Evolutionary conservation across 1,284 basidiomycete species (phyloP).

Genomic region (Trichosporon ovoides): DNA sequence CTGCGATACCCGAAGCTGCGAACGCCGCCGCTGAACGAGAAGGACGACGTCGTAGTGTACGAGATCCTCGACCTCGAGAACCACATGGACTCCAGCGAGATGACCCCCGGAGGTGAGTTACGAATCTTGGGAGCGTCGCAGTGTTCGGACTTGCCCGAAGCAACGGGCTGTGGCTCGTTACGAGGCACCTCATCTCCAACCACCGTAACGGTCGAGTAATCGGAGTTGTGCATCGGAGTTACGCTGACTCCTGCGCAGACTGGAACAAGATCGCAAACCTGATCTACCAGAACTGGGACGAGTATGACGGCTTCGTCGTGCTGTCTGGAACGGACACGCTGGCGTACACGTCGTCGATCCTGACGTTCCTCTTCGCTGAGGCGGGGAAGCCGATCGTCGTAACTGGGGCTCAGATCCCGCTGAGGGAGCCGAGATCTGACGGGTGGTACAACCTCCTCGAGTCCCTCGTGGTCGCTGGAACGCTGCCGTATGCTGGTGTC

Average conservation of each 20-base stretch:
- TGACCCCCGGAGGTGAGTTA: constrained; percentile 44
- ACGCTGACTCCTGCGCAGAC: constrained; percentile 24
- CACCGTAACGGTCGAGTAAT: too few species aligned
- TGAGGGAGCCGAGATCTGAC: constrained; percentile 41
- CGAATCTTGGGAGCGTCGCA: too few species aligned
- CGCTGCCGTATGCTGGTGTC: constrained; percentile 41
- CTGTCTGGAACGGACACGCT: constrained; percentile 46
- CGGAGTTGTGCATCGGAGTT: too few species aligned
- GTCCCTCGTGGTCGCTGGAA: constrained; percentile 38
- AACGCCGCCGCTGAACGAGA: constrained; percentile 39
- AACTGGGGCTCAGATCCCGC: constrained; percentile 45
- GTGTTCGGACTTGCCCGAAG: constrained; percentile 5
- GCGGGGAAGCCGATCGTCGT: constrained; percentile 45
- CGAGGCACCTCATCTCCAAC: neutral
- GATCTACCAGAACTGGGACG: constrained; percentile 41
- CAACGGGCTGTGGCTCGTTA: neutral
- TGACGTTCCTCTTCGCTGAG: constrained; percentile 42
- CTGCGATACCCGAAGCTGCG: constrained; percentile 34
- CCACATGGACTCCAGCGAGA: constrained; percentile 45
- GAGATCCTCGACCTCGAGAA: constrained; percentile 45
- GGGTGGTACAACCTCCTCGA: constrained; percentile 46
- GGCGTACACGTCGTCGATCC: constrained; percentile 43
- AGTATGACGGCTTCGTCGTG: constrained; percentile 44
- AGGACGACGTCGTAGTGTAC: constrained; percentile 33
- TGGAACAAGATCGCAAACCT: constrained; percentile 44